Conservation (phyloP, 768 basidiomycete species). For the Coprinopsis sp. region DNA sequence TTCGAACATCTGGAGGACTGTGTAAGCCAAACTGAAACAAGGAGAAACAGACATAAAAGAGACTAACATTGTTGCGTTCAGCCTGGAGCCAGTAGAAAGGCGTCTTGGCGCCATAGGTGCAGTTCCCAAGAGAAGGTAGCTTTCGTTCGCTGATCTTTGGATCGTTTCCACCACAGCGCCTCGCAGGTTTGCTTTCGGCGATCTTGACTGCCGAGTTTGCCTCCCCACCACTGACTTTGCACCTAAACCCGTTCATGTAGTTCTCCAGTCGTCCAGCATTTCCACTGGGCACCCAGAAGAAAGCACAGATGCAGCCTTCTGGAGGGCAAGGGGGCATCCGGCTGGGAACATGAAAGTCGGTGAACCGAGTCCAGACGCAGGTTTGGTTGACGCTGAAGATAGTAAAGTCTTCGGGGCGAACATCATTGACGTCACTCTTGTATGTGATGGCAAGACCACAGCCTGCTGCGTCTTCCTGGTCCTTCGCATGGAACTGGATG, state of each 20-base stretch:
- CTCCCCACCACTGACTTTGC: conserved; percentile 43
- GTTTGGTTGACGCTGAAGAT: conserved; percentile 74
- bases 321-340: conserved; percentile 65
- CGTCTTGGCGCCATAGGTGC: conserved; percentile 68
- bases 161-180: conserved; percentile 61
- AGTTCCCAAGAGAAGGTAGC: conserved; percentile 55
- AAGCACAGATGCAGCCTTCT: conserved; percentile 64
- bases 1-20: conserved; percentile 57
- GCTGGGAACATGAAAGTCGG: conserved; percentile 62
- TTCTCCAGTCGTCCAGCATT: conserved; percentile 62
- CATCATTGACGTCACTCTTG: conserved; percentile 49
- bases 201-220: conserved; percentile 48
- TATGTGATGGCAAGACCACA: conserved; percentile 77
- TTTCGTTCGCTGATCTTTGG: conserved; percentile 36
- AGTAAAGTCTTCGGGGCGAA: conserved; percentile 65
- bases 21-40: not conserved
- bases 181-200: conserved; percentile 53
- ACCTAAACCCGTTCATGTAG: conserved; percentile 75
- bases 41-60: not conserved
- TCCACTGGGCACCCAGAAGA: conserved; percentile 68
- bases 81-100: conserved; percentile 68
- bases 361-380: conserved; percentile 69
- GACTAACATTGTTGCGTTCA: conserved; percentile 56
- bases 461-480: conserved; percentile 49
- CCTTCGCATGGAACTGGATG: conserved; percentile 51